These are phyloP conservation scores for Gossypium lobatum DNA, from an alignment of 441 rosid genomes.

Conservation along the genomic window DNA sequence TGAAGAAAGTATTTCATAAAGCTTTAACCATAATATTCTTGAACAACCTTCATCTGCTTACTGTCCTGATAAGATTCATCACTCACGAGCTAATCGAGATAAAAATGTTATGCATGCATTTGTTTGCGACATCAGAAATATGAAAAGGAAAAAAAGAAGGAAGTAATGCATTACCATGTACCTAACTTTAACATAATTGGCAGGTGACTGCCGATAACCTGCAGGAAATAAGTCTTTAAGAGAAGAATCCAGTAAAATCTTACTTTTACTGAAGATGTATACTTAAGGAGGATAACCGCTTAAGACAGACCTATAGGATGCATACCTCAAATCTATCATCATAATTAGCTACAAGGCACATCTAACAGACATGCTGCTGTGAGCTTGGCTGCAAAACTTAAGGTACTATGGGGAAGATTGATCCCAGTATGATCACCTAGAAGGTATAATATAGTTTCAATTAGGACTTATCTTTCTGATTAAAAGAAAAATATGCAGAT, in stretches of 20 bases:
- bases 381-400: conserved; percentile 1
- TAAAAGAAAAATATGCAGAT: neutral
- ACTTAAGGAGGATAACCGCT: neutral
- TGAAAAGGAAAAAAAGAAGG: neutral
- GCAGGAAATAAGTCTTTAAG: neutral
- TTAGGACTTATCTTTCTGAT: neutral
- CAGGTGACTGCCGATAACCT: neutral
- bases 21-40: conserved; percentile 1
- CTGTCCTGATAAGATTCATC: neutral
- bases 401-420: neutral
- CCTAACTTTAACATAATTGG: neutral
- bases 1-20: neutral
- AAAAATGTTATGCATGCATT: neutral
- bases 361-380: neutral
- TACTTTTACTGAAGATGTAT: neutral
- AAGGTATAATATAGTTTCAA: neutral
- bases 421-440: neutral
- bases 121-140: neutral
- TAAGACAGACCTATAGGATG: neutral
- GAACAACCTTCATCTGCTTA: neutral
- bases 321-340: neutral
- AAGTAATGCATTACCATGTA: neutral
- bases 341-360: neutral
- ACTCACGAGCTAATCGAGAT: neutral
- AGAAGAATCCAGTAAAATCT: neutral